phyloP scores from a whole-genome alignment of 345 rosid genomes.

The Hevea brasiliensis region DNA sequence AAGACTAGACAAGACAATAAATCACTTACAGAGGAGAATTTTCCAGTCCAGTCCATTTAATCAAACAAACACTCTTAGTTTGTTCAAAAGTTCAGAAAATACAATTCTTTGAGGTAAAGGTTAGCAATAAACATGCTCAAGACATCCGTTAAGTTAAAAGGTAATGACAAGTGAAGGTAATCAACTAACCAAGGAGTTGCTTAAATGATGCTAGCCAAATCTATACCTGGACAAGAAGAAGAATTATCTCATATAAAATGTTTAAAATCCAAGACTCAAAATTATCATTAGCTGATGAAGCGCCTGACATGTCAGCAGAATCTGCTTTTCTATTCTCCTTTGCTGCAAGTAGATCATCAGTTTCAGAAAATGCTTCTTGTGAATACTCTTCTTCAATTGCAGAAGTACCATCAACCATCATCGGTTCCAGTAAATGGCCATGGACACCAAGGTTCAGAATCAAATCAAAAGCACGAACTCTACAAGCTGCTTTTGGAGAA shows the following conservation, averaged over 20 bases:
- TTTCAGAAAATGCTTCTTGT: constrained; percentile 66
- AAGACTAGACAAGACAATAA: no score
- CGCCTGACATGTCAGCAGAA: constrained; percentile 48
- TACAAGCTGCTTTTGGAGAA: constrained; percentile 73
- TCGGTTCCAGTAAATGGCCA: constrained; percentile 90
- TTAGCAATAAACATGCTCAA: not conserved
- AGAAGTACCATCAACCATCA: constrained; percentile 60
- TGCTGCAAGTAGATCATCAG: constrained; percentile 50
- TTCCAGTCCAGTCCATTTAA: no score
- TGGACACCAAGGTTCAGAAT: constrained; percentile 97
- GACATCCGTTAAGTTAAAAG: constrained; percentile 6
- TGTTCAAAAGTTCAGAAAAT: not conserved
- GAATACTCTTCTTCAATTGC: constrained; percentile 79
- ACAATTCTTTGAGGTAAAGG: not conserved
- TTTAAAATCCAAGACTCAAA: constrained; percentile 93
- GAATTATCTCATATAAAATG: constrained; percentile 85
- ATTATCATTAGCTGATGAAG: constrained; percentile 64
- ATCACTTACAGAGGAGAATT: no score
- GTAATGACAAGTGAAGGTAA: constrained; percentile 15
- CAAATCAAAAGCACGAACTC: constrained; percentile 92
- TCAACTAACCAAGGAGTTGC: not conserved
- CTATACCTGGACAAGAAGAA: constrained; percentile 91
- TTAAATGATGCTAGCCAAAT: not conserved
- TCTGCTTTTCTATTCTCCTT: constrained; percentile 53
- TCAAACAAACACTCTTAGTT: not conserved